Evolutionary conservation across 2,329 filamentous ascomycete genomes (phyloP).

Genomic region (Colletotrichum tofieldiae): DNA sequence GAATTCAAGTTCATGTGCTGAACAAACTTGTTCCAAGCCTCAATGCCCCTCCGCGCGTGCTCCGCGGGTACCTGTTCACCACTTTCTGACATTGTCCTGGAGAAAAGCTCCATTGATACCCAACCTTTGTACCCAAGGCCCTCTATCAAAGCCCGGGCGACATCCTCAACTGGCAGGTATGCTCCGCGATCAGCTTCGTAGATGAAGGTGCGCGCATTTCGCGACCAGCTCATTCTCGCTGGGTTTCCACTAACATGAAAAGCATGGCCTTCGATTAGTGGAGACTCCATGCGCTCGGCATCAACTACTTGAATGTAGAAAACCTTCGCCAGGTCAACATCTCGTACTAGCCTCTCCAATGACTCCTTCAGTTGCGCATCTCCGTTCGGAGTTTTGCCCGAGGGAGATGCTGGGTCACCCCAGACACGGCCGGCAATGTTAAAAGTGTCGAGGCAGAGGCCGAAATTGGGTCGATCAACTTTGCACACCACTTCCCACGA

Average conservation of each 20-base stretch:
- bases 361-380: conserved; percentile 69
- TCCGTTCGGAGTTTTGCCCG: conserved; percentile 68
- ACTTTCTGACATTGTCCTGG: conserved; percentile 63
- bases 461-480: conserved; percentile 80
- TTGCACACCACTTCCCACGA: conserved; percentile 77
- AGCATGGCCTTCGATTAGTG: conserved; percentile 65
- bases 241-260: conserved; percentile 69
- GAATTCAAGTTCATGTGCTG: background rate
- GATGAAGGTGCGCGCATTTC: conserved; percentile 74
- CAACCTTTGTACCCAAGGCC: conserved; percentile 12
- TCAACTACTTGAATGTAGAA: conserved; percentile 86
- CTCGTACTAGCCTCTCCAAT: conserved; percentile 66
- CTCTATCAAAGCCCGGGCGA: conserved; percentile 48
- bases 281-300: conserved; percentile 72
- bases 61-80: conserved; percentile 62
- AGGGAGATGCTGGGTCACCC: conserved; percentile 73
- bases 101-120: conserved; percentile 73
- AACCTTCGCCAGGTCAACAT: conserved; percentile 74
- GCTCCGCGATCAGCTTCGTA: conserved; percentile 69
- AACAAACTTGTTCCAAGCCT: conserved; percentile 62
- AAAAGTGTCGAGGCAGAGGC: conserved; percentile 84
- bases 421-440: conserved; percentile 82
- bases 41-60: conserved; percentile 66
- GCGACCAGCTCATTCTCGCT: conserved; percentile 75
- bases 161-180: conserved; percentile 70